Percentiles rank a stretch among this genome's conserved stretches.
These are phyloP conservation scores for Remersonia thermophila DNA, from an alignment of 2,329 filamentous ascomycete genomes.

Conservation along the genomic window DNA sequence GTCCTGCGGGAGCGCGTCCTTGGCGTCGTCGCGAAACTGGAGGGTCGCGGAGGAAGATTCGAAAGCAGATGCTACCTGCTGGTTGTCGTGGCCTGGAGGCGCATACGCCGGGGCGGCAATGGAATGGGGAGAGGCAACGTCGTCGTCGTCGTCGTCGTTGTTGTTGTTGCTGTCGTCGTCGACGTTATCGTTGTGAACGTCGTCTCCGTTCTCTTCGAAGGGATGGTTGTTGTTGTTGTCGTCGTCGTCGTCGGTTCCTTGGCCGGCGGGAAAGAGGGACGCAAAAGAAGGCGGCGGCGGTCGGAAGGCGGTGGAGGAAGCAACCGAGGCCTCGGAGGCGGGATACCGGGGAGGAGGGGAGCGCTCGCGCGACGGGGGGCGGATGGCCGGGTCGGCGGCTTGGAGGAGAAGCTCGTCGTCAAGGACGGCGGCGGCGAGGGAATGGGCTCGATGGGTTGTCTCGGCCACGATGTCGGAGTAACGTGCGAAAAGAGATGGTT, in stretches of 20 bases:
- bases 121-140: constrained; percentile 16
- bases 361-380: constrained; percentile 12
- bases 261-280: constrained; percentile 35
- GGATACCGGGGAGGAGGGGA: constrained; percentile 51
- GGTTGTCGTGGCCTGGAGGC: constrained; percentile 1
- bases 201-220: no score
- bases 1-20: constrained; percentile 71
- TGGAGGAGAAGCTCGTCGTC: constrained; percentile 14
- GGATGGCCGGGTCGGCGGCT: not conserved
- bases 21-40: constrained; percentile 54
- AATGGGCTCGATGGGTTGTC: constrained; percentile 12
- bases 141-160: constrained; percentile 26
- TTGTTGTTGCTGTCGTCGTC: constrained; percentile 26
- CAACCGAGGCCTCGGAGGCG: constrained; percentile 37
- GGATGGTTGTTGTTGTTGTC: no score
- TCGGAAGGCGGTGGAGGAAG: constrained; percentile 29
- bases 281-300: constrained; percentile 48
- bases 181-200: constrained; percentile 23
- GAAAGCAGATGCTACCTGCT: no score
- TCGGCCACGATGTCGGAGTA: constrained; percentile 18
- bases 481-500: no score
- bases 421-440: constrained; percentile 22
- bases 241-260: no score
- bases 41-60: constrained; percentile 6
- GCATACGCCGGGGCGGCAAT: constrained; percentile 42